Percentiles rank a stretch among this genome's conserved stretches.
These are phyloP conservation scores for Lactarius deliciosus DNA, from an alignment of 768 basidiomycete genomes.

Conservation along the genomic window DNA sequence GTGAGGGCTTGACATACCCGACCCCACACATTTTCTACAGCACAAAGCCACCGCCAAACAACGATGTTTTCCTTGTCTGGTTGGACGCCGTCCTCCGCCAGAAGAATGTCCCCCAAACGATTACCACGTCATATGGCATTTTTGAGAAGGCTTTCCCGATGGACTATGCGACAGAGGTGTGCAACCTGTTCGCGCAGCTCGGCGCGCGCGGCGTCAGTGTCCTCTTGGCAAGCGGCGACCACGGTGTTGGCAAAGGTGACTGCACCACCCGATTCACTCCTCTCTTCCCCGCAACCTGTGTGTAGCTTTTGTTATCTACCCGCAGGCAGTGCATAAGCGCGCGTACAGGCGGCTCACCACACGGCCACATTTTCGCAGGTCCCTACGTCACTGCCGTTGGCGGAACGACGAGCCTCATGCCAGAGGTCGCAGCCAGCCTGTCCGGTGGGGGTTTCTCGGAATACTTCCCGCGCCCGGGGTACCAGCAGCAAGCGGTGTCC, in stretches of 20 bases:
- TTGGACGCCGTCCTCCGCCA: not conserved
- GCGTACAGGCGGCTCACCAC: not conserved
- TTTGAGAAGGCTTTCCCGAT: rapidly evolving
- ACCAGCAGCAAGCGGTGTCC: not conserved
- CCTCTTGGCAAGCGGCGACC: not conserved
- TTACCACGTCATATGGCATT: not conserved
- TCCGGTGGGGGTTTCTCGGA: not conserved
- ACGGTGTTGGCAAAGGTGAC: not conserved
- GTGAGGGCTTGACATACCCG: not conserved
- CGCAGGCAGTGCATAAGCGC: not conserved
- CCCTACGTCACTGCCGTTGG: not conserved
- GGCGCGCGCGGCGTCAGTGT: not conserved
- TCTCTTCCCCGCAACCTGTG: not conserved
- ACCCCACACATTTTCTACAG: not conserved
- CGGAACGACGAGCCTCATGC: not conserved
- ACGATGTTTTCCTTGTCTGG: not conserved
- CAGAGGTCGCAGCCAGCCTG: not conserved
- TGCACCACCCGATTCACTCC: not conserved
- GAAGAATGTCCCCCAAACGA: not conserved
- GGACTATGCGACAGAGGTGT: not conserved
- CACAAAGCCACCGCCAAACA: not conserved
- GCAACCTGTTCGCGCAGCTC: not conserved
- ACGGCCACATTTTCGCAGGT: not conserved
- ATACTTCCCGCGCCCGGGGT: not conserved
- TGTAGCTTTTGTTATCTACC: not conserved